Base-by-base conservation (phyloP, 1,284 basidiomycete species). In the Cutaneotrichosporon cyanovorans region DNA sequence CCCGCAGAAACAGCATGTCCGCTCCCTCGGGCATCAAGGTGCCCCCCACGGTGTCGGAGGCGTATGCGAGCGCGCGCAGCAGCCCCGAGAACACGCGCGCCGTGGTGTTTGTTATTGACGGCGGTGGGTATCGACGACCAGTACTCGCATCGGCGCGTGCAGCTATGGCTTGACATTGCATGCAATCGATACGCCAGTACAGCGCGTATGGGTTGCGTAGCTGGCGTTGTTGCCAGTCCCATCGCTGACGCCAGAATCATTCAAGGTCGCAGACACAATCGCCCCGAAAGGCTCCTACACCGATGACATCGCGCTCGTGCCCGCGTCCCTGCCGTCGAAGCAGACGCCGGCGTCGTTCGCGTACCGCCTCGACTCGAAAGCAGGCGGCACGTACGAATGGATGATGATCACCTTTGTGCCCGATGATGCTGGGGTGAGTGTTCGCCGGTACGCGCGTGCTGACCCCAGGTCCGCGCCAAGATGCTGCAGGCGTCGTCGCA, bases 401-500 rank as follows among this genome's bases (percentile, higher is more conserved):
- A 66, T 71, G 62, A 66, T 70, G 63, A 59, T 72, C 44, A 70
- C 68, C 1, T 72, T 63, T 51, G 68, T 72, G 4, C 70, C 70
- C 5, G 70, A 72, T 48, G 60, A 66, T 46, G 70, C 70, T n/a
- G 63, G 61, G 4, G 69, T 71, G 45, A 53, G 65, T 62, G 14
- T 22, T 14, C 16, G 34, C 33, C 18, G 21, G 7, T 39, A 16
- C 31, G 21, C 35, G 8, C 7, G 9, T 18, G 28, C 48, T 50
- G 31, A 44, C 43, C 18, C 7, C 46, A 69, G 62, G 66, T 71
- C 11, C 59, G 70, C 36, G 62, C 65, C 18, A 72, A 93, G 85
- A 93, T 92, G 89, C 75, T 93, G 22, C 91, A 92, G 67, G 89
- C 89, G n/a, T 84, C 87, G 1, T 83, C 84, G 1, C 80, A 87